Evolutionary conservation across 768 basidiomycete genomes (phyloP), one percentile per base, ranked within the genome.

Genomic region (Pisolithus orientalis): DNA sequence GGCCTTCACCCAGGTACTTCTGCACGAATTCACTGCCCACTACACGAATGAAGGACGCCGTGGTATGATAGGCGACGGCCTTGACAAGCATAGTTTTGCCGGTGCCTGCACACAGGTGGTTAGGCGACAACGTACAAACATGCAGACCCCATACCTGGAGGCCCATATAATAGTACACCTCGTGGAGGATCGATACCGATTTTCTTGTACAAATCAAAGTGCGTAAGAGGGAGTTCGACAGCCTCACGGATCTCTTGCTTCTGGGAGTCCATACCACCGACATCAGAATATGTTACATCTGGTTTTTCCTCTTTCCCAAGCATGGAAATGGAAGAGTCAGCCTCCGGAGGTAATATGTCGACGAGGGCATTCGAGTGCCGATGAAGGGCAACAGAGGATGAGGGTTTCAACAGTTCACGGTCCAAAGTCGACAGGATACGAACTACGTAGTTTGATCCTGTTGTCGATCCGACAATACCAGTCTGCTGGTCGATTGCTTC

Each of bases 61-160:
- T 94, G 37, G 96, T 98, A 66, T 97, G 91, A 65, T 94, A 87
- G 24, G 96, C 96, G 27, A 99, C 96, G n/a, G 96, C 96, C 69
- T 98, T 99, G 48, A 98, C 96, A 56, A 99, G 76, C 94, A 99
- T 97, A 2, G 96, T 99, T 75, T 99, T 99, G 28, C 96, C 96
- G 2, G 96, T 99, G 56, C 96, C 95, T 94, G 50, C n/a, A 44
- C 34, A 14, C 16, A 45, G 24, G 10, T 43, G 39, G 51, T 63
- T 39, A 58, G 55, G 11, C 49, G 6, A 10, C 5, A 10, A 38
- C 39, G 27, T 4, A 39, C 29, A 14, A 43, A 8, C 16, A 13
- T 4, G 47, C 29, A 27, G 13, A 61, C 32, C 13, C 21, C 77
- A 46, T 63, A 89, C 94, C 95, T 64, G 96, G 96, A 32, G 96